Conservation (phyloP, 768 basidiomycete species). For the Boletus patriciae region DNA sequence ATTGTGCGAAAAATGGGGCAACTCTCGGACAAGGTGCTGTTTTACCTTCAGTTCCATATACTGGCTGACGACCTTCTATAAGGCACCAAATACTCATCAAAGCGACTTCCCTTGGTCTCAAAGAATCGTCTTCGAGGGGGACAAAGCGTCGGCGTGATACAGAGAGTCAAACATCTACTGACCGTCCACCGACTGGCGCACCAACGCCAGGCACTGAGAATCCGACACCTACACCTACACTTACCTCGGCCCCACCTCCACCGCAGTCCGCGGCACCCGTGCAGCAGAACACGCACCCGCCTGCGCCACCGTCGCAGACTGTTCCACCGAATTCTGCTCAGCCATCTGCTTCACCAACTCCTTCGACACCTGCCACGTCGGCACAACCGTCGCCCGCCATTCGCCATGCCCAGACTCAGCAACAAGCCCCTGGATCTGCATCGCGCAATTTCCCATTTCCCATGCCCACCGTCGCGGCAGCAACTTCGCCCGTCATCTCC, state of each 20-base stretch:
- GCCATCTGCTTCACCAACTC: slow-evolving; percentile 35
- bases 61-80: slow-evolving; percentile 6
- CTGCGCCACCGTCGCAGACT: slow-evolving; percentile 35
- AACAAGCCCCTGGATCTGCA: slow-evolving; percentile 16
- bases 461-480: slow-evolving; percentile 70
- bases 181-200: slow-evolving; percentile 24
- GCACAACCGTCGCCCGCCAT: slow-evolving; percentile 39
- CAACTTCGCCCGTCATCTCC: slow-evolving; percentile 56
- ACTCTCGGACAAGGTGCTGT: slow-evolving; percentile 65
- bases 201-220: slow-evolving; percentile 24
- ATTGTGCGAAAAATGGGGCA: slow-evolving; percentile 72
- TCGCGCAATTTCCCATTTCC: slow-evolving; percentile 55
- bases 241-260: slow-evolving; percentile 28
- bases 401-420: slow-evolving; percentile 32
- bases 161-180: slow-evolving; percentile 32
- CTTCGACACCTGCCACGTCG: slow-evolving; percentile 34
- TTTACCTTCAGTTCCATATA: neutral
- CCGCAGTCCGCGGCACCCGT: slow-evolving; percentile 18
- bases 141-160: slow-evolving; percentile 58
- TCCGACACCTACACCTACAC: slow-evolving; percentile 13
- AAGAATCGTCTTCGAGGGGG: slow-evolving; percentile 67
- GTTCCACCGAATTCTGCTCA: slow-evolving; percentile 26
- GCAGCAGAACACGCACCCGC: slow-evolving; percentile 28
- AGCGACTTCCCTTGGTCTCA: slow-evolving; percentile 74
- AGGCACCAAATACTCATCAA: slow-evolving; percentile 85